phyloP scores from a whole-genome alignment of 108 stramenopile species.

The Skeletonema potamos region DNA sequence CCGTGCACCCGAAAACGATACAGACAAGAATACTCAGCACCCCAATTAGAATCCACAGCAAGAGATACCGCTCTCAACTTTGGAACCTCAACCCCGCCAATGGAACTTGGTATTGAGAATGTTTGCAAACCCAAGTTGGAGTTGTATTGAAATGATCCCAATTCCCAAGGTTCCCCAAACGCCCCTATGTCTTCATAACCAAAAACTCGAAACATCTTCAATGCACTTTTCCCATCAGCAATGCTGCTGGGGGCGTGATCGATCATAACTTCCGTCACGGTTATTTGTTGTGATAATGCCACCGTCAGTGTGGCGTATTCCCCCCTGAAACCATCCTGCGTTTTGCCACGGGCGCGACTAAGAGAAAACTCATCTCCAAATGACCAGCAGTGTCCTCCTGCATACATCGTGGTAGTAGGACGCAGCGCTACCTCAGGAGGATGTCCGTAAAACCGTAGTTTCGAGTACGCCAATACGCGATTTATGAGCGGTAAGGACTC shows the following conservation, averaged over 20 bases:
- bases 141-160: conserved; percentile 63
- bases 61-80: conserved; percentile 63
- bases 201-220: conserved; percentile 34
- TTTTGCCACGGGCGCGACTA: background rate
- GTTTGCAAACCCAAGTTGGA: conserved; percentile 36
- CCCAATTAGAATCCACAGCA: conserved; percentile 83
- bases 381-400: conserved; percentile 85
- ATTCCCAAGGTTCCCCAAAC: conserved; percentile 47
- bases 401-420: conserved; percentile 59
- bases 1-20: conserved; percentile 87
- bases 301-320: conserved; percentile 69
- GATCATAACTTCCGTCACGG: conserved; percentile 55
- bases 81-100: conserved; percentile 52
- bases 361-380: conserved; percentile 45
- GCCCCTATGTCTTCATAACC: conserved; percentile 68
- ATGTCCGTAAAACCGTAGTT: conserved; percentile 76
- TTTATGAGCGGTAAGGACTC: conserved; percentile 68
- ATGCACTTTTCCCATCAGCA: conserved; percentile 21
- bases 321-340: conserved; percentile 47
- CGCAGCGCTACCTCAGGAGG: conserved; percentile 76
- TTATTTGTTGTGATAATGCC: conserved; percentile 43
- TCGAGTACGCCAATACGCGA: conserved; percentile 52
- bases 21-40: conserved; percentile 67
- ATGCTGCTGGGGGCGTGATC: conserved; percentile 59
- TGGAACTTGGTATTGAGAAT: conserved; percentile 52